Percentiles rank a stretch among this genome's conserved stretches.
Conservation (phyloP, 1,284 basidiomycete genomes). For the Fomitopsis schrenkii region DNA sequence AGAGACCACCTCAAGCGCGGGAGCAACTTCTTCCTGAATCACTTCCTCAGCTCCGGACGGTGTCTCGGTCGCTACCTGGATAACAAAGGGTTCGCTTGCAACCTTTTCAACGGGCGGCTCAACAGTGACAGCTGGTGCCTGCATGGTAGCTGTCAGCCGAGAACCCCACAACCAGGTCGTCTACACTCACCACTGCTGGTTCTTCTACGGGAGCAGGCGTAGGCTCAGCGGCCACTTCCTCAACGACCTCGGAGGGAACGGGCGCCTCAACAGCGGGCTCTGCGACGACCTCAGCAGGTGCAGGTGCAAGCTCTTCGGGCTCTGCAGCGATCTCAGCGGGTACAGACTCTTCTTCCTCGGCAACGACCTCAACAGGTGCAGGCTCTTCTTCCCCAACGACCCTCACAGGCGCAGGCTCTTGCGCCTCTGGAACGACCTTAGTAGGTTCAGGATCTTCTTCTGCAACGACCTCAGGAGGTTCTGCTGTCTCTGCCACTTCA, state of each 20-base stretch:
- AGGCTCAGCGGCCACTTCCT: no score
- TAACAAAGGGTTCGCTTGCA: not conserved
- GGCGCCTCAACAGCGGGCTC: not conserved
- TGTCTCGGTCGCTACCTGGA: not conserved
- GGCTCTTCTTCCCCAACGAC: no score
- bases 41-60: not conserved
- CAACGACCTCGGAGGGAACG: conserved; percentile 2
- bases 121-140: not conserved
- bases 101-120: not conserved
- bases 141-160: not conserved
- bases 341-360: no score
- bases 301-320: not conserved
- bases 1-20: conserved; percentile 3
- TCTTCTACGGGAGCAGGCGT: conserved; percentile 1
- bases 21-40: not conserved
- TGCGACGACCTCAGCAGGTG: not conserved
- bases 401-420: no score
- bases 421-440: no score
- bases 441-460: no score
- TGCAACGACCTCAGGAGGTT: no score
- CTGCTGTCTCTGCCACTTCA: no score
- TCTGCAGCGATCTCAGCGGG: no score
- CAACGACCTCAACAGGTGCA: no score
- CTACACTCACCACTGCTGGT: not conserved
- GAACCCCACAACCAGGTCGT: not conserved